Percentiles rank a stretch among this genome's conserved stretches.
Evolutionary conservation across 108 stramenopile genomes (phyloP).

Genomic region (Aurantiochytrium sp.): DNA sequence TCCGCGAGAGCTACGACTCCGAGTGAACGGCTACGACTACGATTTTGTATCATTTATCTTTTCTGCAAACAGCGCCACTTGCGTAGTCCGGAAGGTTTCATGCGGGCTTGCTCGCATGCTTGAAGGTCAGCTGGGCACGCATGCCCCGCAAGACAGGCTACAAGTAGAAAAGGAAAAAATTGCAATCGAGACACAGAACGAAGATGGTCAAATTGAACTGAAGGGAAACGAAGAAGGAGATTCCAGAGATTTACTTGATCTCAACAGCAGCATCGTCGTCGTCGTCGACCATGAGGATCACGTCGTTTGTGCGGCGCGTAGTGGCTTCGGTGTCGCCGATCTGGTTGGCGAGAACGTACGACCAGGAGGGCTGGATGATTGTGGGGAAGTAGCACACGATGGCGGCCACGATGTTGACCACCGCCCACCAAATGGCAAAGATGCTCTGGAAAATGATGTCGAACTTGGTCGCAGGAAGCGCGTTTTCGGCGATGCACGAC

Average conservation of each 20-base stretch:
- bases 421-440: not conserved
- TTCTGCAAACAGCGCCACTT: too few relatives aligned
- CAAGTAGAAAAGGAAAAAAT: too few relatives aligned
- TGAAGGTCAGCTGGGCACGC: too few relatives aligned
- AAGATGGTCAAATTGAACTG: too few relatives aligned
- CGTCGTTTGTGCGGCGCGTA: not conserved
- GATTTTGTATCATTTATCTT: not conserved
- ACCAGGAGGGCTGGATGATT: not conserved
- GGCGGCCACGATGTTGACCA: not conserved
- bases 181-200: too few relatives aligned
- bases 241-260: too few relatives aligned
- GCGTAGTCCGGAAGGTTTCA: too few relatives aligned
- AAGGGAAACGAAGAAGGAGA: too few relatives aligned
- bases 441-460: not conserved
- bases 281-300: not conserved
- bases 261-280: not conserved
- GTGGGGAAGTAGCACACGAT: not conserved
- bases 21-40: not conserved
- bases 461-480: not conserved
- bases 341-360: not conserved
- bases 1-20: not conserved
- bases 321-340: slow-evolving; percentile 12
- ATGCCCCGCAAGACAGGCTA: too few relatives aligned
- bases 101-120: too few relatives aligned
- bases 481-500: not conserved